These are phyloP conservation scores for Nemania serpens DNA, from an alignment of 2,329 filamentous ascomycete species.

Conservation along the genomic window DNA sequence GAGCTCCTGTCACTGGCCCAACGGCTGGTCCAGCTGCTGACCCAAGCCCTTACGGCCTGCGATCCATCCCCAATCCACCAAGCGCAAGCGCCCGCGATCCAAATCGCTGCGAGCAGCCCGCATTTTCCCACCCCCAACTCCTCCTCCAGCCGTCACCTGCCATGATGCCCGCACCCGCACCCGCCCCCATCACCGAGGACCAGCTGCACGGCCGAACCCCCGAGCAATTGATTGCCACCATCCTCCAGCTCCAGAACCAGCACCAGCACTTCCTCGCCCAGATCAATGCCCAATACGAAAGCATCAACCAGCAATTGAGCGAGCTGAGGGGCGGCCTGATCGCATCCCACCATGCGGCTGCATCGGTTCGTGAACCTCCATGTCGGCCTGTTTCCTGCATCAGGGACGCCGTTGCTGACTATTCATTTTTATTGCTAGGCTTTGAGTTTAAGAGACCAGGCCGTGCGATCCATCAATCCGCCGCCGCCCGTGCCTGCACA, in stretches of 20 bases:
- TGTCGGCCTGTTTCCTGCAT: background rate
- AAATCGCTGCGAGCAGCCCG: constrained; percentile 16
- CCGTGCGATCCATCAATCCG: constrained; percentile 33
- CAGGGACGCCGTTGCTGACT: constrained; percentile 22
- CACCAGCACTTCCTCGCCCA: constrained; percentile 43
- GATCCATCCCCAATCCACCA: constrained; percentile 31
- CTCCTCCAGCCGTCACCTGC: constrained; percentile 31
- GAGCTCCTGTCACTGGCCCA: constrained; percentile 30
- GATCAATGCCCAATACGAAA: constrained; percentile 42
- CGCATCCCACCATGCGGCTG: constrained; percentile 41
- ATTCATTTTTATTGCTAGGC: constrained; percentile 27
- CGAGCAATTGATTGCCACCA: constrained; percentile 44
- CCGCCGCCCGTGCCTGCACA: constrained; percentile 36
- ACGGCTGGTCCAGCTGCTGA: constrained; percentile 12
- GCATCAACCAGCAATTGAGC: constrained; percentile 42
- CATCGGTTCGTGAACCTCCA: constrained; percentile 36
- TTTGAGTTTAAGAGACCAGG: constrained; percentile 32
- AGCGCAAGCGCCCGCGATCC: constrained; percentile 8
- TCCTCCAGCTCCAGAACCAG: constrained; percentile 43
- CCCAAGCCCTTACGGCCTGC: constrained; percentile 27
- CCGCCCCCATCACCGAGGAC: constrained; percentile 39
- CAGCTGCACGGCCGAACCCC: constrained; percentile 41
- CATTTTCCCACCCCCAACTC: constrained; percentile 24
- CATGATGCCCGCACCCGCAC: constrained; percentile 3
- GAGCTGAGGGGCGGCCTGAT: constrained; percentile 42